These are phyloP conservation scores for Hemileccinum hortonii DNA, from an alignment of 1,284 basidiomycete genomes.

Conservation along the genomic window DNA sequence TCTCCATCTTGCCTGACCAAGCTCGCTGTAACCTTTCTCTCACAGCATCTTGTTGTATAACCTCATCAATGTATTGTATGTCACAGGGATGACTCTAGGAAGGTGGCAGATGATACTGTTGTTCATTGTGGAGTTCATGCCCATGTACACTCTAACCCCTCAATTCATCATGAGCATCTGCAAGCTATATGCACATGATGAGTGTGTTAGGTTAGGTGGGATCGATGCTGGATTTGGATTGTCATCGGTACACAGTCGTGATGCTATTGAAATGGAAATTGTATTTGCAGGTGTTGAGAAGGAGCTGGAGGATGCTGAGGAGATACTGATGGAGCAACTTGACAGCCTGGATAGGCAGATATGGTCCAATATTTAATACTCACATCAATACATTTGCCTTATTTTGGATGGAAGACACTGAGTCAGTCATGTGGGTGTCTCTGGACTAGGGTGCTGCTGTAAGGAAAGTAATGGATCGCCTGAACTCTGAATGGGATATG, in stretches of 20 bases:
- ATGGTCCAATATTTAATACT: no score
- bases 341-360: no score
- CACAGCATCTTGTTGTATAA: constrained; percentile 1
- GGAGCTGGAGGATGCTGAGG: background rate
- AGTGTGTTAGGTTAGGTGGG: background rate
- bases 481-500: no score
- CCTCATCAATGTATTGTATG: background rate
- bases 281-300: background rate
- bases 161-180: background rate
- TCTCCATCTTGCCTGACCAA: no score
- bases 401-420: no score
- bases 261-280: background rate
- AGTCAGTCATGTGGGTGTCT: no score
- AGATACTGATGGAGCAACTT: background rate
- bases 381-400: no score
- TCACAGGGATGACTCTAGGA: background rate
- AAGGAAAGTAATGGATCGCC: no score
- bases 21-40: no score
- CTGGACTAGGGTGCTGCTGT: no score
- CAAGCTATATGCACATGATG: background rate
- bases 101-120: background rate
- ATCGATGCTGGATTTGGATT: background rate
- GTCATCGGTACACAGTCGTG: background rate
- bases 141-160: constrained; percentile 3
- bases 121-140: background rate